Base-by-base conservation (phyloP, 169 alveolate genomes). In the Plasmodium gaboni region DNA sequence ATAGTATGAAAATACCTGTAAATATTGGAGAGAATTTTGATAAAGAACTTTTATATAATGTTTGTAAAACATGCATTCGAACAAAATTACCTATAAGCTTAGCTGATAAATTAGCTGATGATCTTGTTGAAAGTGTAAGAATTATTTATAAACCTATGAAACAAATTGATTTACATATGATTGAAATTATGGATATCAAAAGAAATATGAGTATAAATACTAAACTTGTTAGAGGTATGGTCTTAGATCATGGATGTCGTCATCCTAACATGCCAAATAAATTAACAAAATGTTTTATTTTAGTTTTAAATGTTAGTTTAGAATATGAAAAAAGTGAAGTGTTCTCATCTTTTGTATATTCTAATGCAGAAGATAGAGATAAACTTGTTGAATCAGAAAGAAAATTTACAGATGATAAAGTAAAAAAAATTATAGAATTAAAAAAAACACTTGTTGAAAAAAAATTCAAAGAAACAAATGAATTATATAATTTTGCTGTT, bases 281-380 rank as follows among this genome's bases (percentile, higher is more conserved):
- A 72, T 95, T 98, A 48, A 97, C 97, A 90, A 98, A 98, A 91
- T 98, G 99, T 87, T 98, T 95, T 94, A 98, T 98, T 19, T 95
- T 99, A 78, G 98, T 99, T 50, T 96, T 98, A 89, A 99, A 99
- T 95, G 99, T 98, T 32, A 96, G 99, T 28, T 96, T 99, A 73
- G 99, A 99, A 94, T 99, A 98, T 94, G 99, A 99, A 93, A 98
- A 98, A 93, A 97, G 99, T 64, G 99, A 99, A 95, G 99, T 96
- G 9, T 92, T 92, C 42, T 85, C 99, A n/a, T 99, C 99, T 48
- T 99, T 99, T 96, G 98, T 97, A 94, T 99, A 98, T 96, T 96
- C 98, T 63, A 94, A 94, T 59, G 99, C 99, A 9, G 99, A 98
- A 87, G 98, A 98, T 94, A 96, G 99, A 92, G 99, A 98, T 85